Evolutionary conservation across 176 grass and related monocot species (phyloP), one percentile per base, ranked within the genome.

Genomic region (Juncus effusus): DNA sequence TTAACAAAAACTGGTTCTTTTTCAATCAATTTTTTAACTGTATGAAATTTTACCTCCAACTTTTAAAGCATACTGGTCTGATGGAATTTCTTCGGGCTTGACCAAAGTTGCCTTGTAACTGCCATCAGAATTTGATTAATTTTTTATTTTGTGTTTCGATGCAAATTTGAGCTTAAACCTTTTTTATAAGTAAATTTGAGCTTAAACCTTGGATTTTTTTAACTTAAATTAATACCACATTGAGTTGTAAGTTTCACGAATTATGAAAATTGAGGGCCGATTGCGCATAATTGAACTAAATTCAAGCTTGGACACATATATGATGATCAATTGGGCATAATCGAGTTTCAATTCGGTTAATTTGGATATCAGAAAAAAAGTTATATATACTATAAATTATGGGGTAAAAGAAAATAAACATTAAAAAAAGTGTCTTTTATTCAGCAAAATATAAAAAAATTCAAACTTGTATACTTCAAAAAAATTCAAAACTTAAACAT

Each of bases 21-120:
- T 28, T 6, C 44, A 47, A 47, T 47, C 44, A 47, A 1, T 6
- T 1, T 47, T 47, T 5, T 6, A 47, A 47, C 44, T 6, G 9
- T 47, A 9, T 47, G 44, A 47, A 47, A 47, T 14, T 9, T 67
- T 64, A 94, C 90, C 90, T 85, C 63, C 72, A 59, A 94, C 55
- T 12, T 73, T 62, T 72, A 94, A 36, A 51, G 85, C 63, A 69
- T 94, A 94, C 36, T 94, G 60, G 47, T 74, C 69, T 56, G 89
- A 62, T 42, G 85, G 59, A 66, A 94, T 77, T 49, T 84, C 67
- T 6, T 84, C 60, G 10, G 60, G 40, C 10, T 69, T 65, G 58
- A 94, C 85, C 51, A 94, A 63, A 5, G 85, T 71, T 4, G 77
- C 65, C 7, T 81, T 81, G 50, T 85, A 94, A 56, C 89, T 94